These are phyloP conservation scores for Leccinum barrowsii DNA, from an alignment of 768 basidiomycete genomes.

Conservation along the genomic window DNA sequence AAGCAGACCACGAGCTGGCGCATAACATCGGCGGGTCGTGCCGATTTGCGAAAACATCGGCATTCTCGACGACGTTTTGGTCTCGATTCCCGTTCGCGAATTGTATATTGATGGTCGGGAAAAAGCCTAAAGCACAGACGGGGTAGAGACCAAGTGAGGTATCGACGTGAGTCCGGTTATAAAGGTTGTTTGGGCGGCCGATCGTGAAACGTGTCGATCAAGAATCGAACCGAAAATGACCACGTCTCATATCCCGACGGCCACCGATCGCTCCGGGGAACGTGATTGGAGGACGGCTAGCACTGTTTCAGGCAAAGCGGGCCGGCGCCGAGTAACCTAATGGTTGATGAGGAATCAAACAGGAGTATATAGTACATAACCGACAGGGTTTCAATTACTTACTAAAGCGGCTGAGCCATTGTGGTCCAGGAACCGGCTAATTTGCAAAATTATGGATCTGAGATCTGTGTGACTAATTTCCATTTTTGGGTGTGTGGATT, in stretches of 20 bases:
- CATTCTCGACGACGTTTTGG: not conserved
- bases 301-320: not conserved
- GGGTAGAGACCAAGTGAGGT: not conserved
- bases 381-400: too few species aligned
- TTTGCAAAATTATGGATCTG: not conserved
- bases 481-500: not conserved
- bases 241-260: not conserved
- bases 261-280: not conserved
- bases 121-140: not conserved
- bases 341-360: not conserved
- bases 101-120: not conserved
- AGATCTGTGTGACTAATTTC: not conserved
- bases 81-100: not conserved
- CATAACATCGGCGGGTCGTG: not conserved
- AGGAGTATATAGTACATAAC: too few species aligned
- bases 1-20: not conserved
- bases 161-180: not conserved
- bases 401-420: not conserved
- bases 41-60: not conserved
- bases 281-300: not conserved
- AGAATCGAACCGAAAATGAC: not conserved
- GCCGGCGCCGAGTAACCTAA: not conserved
- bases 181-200: not conserved
- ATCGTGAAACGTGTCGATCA: not conserved
- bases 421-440: not conserved